These are phyloP conservation scores for Pulicaria dysenterica DNA, from an alignment of 129 eudicot genomes.

Conservation along the genomic window DNA sequence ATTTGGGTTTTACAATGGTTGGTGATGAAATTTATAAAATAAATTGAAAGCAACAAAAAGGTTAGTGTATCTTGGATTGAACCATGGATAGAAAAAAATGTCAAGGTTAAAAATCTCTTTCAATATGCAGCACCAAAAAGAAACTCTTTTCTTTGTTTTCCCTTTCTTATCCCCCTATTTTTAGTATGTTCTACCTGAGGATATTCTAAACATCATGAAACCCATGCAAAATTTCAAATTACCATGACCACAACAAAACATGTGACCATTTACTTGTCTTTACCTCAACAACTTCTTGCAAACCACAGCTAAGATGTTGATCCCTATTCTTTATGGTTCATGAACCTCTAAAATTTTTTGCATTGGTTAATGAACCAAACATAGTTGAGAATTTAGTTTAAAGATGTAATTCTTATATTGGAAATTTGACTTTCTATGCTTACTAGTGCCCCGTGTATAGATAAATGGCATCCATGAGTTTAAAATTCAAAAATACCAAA, in stretches of 20 bases:
- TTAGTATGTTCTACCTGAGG: not conserved
- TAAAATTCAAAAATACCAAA: too few species aligned
- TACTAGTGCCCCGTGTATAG: too few species aligned
- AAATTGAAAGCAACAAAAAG: too few species aligned
- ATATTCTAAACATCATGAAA: not conserved
- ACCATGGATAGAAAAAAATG: too few species aligned
- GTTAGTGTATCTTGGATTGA: too few species aligned
- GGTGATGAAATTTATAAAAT: too few species aligned
- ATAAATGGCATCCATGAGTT: too few species aligned
- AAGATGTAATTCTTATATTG: not conserved
- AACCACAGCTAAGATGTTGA: not conserved
- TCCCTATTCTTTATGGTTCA: conserved; percentile 9
- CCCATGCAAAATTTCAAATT: conserved; percentile 5
- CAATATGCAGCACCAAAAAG: conserved; percentile 12
- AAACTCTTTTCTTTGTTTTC: conserved; percentile 8
- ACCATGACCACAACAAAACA: not conserved
- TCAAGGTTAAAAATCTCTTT: too few species aligned
- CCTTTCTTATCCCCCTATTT: conserved; percentile 7
- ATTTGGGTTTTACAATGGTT: too few species aligned
- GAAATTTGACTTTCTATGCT: too few species aligned
- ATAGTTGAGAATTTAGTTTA: not conserved
- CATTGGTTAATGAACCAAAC: not conserved
- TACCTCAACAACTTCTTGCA: conserved; percentile 5
- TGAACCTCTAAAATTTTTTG: conserved; percentile 6
- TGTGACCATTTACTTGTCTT: conserved; percentile 11